phyloP scores from a whole-genome alignment of 768 basidiomycete genomes.

The Pisolithus microcarpus region DNA sequence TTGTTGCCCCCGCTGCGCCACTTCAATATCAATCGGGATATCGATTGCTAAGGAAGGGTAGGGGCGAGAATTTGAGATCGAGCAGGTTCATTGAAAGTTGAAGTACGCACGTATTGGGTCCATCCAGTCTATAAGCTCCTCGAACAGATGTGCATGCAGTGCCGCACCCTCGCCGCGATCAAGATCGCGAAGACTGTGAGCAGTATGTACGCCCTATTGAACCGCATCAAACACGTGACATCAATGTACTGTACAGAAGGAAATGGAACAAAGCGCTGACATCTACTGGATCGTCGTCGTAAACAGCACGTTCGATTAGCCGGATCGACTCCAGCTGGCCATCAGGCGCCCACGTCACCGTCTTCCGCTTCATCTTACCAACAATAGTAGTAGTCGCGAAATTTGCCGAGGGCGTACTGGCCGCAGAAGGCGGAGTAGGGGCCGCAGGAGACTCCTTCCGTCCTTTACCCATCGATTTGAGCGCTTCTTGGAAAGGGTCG shows the following conservation, averaged over 20 bases:
- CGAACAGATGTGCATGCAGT: constrained; percentile 74
- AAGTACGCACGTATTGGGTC: constrained; percentile 68
- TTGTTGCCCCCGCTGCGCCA: constrained; percentile 49
- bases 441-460: constrained; percentile 57
- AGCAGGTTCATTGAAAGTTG: constrained; percentile 8
- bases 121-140: constrained; percentile 81
- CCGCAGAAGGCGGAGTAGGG: constrained; percentile 45
- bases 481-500: constrained; percentile 77
- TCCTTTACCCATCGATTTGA: constrained; percentile 65
- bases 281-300: constrained; percentile 83
- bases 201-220: constrained; percentile 62
- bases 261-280: constrained; percentile 55
- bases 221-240: constrained; percentile 30
- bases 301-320: constrained; percentile 78
- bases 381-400: constrained; percentile 31
- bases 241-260: constrained; percentile 46
- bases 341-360: constrained; percentile 74
- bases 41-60: constrained; percentile 44
- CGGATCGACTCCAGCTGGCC: constrained; percentile 66
- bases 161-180: constrained; percentile 85
- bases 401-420: constrained; percentile 23
- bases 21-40: constrained; percentile 51
- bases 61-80: constrained; percentile 16
- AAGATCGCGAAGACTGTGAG: constrained; percentile 74
- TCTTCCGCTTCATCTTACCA: constrained; percentile 62